A percentile compares a stretch with the other conserved stretches of the same genome.
Evolutionary conservation across 2,329 filamentous ascomycete species (phyloP).

Genomic region (Cordyceps tenuipes): DNA sequence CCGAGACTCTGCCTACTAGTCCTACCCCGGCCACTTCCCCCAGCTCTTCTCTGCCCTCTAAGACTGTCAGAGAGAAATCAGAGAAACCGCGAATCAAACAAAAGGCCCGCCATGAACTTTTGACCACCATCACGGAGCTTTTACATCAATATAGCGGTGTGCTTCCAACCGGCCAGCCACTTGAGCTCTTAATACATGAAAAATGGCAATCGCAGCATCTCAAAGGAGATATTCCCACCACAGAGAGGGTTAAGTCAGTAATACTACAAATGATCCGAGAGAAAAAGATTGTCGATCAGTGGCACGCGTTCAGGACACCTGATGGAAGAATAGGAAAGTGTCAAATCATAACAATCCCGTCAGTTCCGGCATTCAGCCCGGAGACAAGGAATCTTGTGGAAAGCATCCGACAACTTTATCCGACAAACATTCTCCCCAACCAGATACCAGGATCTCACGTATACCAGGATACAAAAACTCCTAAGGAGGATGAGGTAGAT

Average conservation of each 20-base stretch:
- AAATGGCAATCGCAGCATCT: slow-evolving; percentile 34
- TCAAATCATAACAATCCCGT: slow-evolving; percentile 34
- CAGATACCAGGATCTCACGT: slow-evolving; percentile 2
- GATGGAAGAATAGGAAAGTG: slow-evolving; percentile 36
- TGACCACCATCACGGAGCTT: slow-evolving; percentile 21
- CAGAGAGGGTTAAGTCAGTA: slow-evolving; percentile 30
- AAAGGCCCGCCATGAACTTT: slow-evolving; percentile 9
- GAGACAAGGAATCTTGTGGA: slow-evolving; percentile 36
- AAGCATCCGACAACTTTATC: slow-evolving; percentile 39
- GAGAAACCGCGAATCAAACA: neutral
- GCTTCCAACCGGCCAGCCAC: slow-evolving; percentile 41
- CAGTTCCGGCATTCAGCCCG: slow-evolving; percentile 33
- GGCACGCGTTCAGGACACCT: slow-evolving; percentile 34
- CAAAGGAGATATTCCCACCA: slow-evolving; percentile 31
- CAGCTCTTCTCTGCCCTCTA: neutral
- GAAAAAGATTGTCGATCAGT: slow-evolving; percentile 30
- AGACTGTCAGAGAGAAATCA: neutral
- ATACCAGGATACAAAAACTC: neutral
- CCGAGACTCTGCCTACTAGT: neutral
- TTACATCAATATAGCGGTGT: slow-evolving; percentile 32
- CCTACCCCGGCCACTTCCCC: neutral
- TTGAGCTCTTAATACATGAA: slow-evolving; percentile 12
- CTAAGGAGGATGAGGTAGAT: slow-evolving; percentile 8
- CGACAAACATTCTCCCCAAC: slow-evolving; percentile 15
- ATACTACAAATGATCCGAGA: slow-evolving; percentile 30